These are phyloP conservation scores for Akanthomyces uredinophilus DNA, from an alignment of 2,329 filamentous ascomycete species.

Conservation along the genomic window DNA sequence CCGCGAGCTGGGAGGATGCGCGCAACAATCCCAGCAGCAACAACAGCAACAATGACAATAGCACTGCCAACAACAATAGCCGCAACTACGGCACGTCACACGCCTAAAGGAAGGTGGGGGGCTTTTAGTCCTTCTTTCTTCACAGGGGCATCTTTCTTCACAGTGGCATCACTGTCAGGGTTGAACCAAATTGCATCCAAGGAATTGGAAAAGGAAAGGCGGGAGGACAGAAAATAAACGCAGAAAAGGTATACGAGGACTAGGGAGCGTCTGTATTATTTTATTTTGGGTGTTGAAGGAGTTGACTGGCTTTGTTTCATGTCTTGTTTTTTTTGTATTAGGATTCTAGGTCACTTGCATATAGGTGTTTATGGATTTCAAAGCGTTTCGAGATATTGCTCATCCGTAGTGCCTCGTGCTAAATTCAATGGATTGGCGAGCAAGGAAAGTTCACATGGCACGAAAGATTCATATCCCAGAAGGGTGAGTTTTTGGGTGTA, in stretches of 20 bases:
- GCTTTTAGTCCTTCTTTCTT: neutral
- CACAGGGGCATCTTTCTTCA: neutral
- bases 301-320: neutral
- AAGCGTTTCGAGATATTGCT: neutral
- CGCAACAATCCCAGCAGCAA: constrained; percentile 43
- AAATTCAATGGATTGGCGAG: neutral
- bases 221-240: neutral
- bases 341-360: neutral
- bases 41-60: constrained; percentile 16
- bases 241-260: constrained; percentile 3
- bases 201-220: neutral
- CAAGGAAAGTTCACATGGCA: too few relatives aligned
- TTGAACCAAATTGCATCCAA: neutral
- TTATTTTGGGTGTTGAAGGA: neutral
- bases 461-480: too few relatives aligned
- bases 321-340: neutral
- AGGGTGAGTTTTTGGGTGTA: neutral
- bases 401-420: neutral
- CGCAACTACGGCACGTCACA: constrained; percentile 3
- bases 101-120: neutral
- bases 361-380: neutral
- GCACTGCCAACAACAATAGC: constrained; percentile 7
- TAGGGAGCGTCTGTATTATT: neutral
- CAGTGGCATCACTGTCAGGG: neutral
- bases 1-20: constrained; percentile 85